phyloP scores from a whole-genome alignment of 2,329 filamentous ascomycete species.

The Xylariaceae sp. region DNA sequence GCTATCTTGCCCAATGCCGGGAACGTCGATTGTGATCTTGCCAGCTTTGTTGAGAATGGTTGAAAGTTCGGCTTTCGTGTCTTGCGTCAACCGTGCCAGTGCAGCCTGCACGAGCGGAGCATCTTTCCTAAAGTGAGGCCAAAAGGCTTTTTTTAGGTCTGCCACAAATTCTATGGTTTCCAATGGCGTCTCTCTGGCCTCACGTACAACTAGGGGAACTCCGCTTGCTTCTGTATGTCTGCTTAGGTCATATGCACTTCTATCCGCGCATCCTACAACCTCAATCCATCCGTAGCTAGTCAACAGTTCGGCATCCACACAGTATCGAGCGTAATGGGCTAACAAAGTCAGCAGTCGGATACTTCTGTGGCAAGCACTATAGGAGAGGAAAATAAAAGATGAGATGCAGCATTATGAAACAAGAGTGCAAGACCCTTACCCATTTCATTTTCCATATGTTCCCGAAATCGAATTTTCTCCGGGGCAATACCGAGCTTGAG shows the following conservation, averaged over 20 bases:
- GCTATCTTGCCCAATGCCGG: conserved; percentile 59
- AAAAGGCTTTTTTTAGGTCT: conserved; percentile 93
- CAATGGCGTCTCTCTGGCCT: conserved; percentile 74
- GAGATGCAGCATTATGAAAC: neutral
- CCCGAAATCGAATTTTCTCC: conserved; percentile 88
- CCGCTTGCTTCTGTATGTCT: conserved; percentile 94
- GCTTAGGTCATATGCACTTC: conserved; percentile 89
- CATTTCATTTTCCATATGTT: conserved; percentile 68
- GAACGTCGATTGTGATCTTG: conserved; percentile 73
- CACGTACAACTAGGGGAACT: conserved; percentile 78
- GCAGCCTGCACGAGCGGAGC: conserved; percentile 81
- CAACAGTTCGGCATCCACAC: conserved; percentile 93
- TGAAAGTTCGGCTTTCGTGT: conserved; percentile 75
- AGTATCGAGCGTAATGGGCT: conserved; percentile 92
- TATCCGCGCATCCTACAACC: conserved; percentile 94
- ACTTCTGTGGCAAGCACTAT: neutral
- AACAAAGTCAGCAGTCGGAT: neutral
- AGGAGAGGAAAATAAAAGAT: no score
- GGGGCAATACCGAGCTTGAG: conserved; percentile 83
- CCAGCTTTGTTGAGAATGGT: conserved; percentile 68
- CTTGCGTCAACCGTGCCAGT: conserved; percentile 72
- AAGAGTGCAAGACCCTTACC: neutral
- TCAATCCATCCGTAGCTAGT: conserved; percentile 97
- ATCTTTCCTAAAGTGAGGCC: conserved; percentile 92
- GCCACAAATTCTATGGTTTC: conserved; percentile 84